phyloP scores from a whole-genome alignment of 148 eudicot genomes.

The Chenopodium formosanum region DNA sequence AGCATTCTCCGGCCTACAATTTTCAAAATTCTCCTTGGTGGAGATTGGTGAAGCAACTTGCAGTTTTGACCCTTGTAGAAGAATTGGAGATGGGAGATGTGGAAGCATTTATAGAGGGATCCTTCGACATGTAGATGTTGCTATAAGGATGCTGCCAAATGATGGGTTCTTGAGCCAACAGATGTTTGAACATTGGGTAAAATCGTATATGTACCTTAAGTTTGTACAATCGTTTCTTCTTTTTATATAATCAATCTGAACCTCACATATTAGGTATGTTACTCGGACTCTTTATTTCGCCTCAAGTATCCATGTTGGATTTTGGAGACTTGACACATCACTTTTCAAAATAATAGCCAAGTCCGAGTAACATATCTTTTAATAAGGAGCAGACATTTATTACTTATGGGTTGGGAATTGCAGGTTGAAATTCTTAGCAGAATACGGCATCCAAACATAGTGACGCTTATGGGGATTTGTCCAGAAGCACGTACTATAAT shows the following conservation, averaged over 20 bases:
- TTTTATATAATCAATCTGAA: not conserved
- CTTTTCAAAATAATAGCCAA: not conserved
- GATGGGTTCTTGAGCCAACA: constrained; percentile 50
- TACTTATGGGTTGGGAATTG: constrained; percentile 6
- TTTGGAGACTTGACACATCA: not conserved
- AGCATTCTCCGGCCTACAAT: constrained; percentile 28
- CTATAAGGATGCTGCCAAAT: constrained; percentile 82
- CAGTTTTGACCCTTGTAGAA: constrained; percentile 63
- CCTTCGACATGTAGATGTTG: constrained; percentile 61
- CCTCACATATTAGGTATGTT: not conserved
- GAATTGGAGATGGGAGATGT: constrained; percentile 67
- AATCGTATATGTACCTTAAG: not conserved
- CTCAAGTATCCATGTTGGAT: not conserved
- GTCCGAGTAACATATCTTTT: not conserved
- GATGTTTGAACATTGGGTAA: constrained; percentile 64
- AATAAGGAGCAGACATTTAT: not conserved
- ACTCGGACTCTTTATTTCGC: not conserved
- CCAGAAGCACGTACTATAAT: constrained; percentile 70
- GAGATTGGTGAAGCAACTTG: constrained; percentile 72
- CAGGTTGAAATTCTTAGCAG: constrained; percentile 68
- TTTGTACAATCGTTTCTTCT: not conserved
- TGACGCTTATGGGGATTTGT: constrained; percentile 62
- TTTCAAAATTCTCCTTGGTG: constrained; percentile 51
- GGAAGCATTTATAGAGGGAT: constrained; percentile 72
- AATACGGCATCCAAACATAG: constrained; percentile 85